Evolutionary conservation across 306 rosid species (phyloP), one percentile per base, ranked within the genome.

Genomic region (Oemleria cerasiformis): DNA sequence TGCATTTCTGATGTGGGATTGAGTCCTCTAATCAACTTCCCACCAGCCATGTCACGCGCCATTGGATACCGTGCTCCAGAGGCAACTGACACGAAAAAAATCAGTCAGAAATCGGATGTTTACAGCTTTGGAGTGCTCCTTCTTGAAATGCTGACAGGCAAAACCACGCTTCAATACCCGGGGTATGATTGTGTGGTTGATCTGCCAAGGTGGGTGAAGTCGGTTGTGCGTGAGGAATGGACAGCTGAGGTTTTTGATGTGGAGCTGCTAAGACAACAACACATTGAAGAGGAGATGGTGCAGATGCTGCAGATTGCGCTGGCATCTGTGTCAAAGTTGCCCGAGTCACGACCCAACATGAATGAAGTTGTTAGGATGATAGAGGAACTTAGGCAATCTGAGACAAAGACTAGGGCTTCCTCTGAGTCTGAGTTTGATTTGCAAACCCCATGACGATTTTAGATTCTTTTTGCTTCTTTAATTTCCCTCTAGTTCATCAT

Each of bases 191-290:
- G 83, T 3, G 86, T 77, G 53, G 86, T 86, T 36, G 97, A 91
- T 74, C 92, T 91, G 39, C 97, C 97, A 13, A 84, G 91, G 57
- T 91, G 97, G 97, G 97, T 91, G 50, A 77, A 72, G 45, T 91
- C 97, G 56, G 96, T 91, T 20, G 97, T 91, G 11, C 84, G 95
- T 1, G 97, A 91, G 79, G 97, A 91, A 68, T 91, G 97, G 97
- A 91, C 95, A 4, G 89, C 95, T 12, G 97, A 91, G 78, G 95
- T 91, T 19, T 91, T 91, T 21, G 97, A 88, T 44, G 86, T 83
- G 68, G 97, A 91, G 84, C 77, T 91, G 60, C 70, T 91, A 34
- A 80, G 82, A 71, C 86, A 85, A 5, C 81, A 73, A 14, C 74
- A 87, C 67, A 87, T 80, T 39, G 97, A 91, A 71, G 97, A 88